Percentiles rank a stretch among this genome's conserved stretches.
phyloP scores from a whole-genome alignment of 2,329 filamentous ascomycete genomes.

The Zalaria sp. region DNA sequence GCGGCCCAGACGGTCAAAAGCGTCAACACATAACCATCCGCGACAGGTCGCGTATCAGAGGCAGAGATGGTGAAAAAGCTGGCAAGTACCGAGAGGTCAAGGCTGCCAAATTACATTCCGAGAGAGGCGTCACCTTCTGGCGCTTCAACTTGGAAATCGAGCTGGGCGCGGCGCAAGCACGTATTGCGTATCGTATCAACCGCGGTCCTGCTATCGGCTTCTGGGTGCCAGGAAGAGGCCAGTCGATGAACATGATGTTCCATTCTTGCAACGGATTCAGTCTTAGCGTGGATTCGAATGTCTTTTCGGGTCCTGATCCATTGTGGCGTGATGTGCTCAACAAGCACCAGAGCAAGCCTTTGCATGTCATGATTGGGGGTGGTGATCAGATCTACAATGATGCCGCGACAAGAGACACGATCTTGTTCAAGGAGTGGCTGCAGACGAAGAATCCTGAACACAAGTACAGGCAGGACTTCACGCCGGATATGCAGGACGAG shows the following conservation, averaged over 20 bases:
- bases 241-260: constrained; percentile 98
- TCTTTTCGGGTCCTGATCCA: constrained; percentile 83
- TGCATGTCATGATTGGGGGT: constrained; percentile 96
- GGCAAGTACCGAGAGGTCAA: constrained; percentile 73
- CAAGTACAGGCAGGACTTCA: constrained; percentile 69
- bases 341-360: constrained; percentile 77
- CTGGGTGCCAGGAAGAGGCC: constrained; percentile 75
- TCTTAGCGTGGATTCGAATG: constrained; percentile 58
- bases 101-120: constrained; percentile 69
- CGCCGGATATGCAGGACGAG: constrained; percentile 70
- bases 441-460: constrained; percentile 63
- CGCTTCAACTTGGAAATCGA: constrained; percentile 92
- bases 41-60: constrained; percentile 32
- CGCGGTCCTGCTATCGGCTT: constrained; percentile 77
- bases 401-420: constrained; percentile 59
- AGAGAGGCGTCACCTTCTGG: constrained; percentile 90
- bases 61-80: constrained; percentile 62
- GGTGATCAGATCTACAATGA: constrained; percentile 98
- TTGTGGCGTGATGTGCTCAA: constrained; percentile 95
- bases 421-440: constrained; percentile 71
- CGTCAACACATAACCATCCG: constrained; percentile 21
- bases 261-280: constrained; percentile 97
- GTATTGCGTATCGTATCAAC: constrained; percentile 93
- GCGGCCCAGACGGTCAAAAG: constrained; percentile 10
- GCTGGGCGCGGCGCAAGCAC: constrained; percentile 60